Conservation (phyloP, 2,329 filamentous ascomycete genomes). For the Trichophyton simii region DNA sequence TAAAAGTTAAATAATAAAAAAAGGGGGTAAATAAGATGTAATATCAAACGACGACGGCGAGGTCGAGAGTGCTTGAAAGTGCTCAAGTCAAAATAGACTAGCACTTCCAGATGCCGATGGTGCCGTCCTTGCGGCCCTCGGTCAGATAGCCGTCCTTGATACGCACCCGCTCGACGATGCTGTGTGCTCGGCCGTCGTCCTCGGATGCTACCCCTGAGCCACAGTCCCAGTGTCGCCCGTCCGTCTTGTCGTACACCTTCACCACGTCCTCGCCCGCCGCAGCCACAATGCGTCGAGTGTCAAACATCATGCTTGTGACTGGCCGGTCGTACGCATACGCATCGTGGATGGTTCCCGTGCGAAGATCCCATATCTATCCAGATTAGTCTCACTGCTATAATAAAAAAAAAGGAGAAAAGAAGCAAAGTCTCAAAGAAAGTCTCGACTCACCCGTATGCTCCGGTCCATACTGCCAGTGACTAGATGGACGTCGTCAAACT, state of each 20-base stretch:
- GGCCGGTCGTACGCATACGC: conserved; percentile 90
- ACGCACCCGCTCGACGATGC: conserved; percentile 70
- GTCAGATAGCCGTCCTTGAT: conserved; percentile 90
- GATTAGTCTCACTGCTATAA: not conserved
- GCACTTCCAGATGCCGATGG: conserved; percentile 83
- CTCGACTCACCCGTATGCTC: conserved; percentile 68
- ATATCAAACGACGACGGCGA: not conserved
- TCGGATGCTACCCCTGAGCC: conserved; percentile 62
- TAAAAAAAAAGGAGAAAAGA: not conserved
- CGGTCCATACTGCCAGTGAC: conserved; percentile 87
- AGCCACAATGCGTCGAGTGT: conserved; percentile 73
- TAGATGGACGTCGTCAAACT: conserved; percentile 91
- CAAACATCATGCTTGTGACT: conserved; percentile 95
- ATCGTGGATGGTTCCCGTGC: conserved; percentile 88
- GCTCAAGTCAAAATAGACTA: conserved; percentile 18
- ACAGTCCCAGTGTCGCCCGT: conserved; percentile 92
- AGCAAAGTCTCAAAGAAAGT: conserved; percentile 3
- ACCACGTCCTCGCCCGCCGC: conserved; percentile 87
- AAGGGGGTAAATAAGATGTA: not conserved
- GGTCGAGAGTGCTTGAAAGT: not conserved
- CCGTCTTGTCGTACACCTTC: conserved; percentile 96
- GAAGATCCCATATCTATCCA: conserved; percentile 87
- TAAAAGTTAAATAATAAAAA: not conserved
- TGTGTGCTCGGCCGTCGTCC: conserved; percentile 51
- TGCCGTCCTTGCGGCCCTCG: conserved; percentile 76